A percentile compares a stretch with the other conserved stretches of the same genome.
Evolutionary conservation across 73 alveolate species (phyloP).

Genomic region (Paramecium tetraurelia): DNA sequence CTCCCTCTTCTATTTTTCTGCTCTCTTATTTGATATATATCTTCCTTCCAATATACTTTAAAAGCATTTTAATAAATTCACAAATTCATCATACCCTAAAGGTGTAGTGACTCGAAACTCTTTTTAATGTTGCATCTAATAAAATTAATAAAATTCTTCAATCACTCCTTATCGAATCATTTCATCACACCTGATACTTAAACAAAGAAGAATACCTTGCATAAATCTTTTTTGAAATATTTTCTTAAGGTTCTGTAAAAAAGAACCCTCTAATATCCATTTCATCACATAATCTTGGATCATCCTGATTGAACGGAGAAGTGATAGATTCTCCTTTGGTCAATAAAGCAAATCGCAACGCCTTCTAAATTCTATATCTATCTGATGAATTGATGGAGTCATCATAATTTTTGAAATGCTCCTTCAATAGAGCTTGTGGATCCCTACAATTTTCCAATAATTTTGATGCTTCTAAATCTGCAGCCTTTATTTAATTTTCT

Average conservation of each 20-base stretch:
- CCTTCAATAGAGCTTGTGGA: not conserved
- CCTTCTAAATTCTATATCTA: conserved; percentile 2
- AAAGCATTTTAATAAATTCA: not conserved
- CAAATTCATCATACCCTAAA: not conserved
- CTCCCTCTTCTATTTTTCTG: not conserved
- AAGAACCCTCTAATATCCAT: conserved; percentile 20
- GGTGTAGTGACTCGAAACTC: not conserved
- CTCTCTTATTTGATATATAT: not conserved
- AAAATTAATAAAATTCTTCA: not conserved
- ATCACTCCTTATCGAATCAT: conserved; percentile 8
- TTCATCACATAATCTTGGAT: not conserved
- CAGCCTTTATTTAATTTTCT: not conserved
- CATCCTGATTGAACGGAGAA: not conserved
- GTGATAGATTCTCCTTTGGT: not conserved
- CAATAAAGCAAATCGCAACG: conserved; percentile 26
- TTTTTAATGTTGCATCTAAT: not conserved
- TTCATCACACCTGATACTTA: not conserved
- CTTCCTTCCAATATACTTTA: not conserved
- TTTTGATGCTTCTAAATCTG: not conserved
- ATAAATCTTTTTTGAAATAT: not conserved
- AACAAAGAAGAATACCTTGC: not conserved
- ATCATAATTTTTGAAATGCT: not conserved
- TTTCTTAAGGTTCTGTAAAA: not conserved
- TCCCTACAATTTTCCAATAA: not conserved
- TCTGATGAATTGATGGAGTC: not conserved